Base-by-base conservation (phyloP, 495 filamentous ascomycete species). In the Aspergillus sclerotiicarbonarius region DNA sequence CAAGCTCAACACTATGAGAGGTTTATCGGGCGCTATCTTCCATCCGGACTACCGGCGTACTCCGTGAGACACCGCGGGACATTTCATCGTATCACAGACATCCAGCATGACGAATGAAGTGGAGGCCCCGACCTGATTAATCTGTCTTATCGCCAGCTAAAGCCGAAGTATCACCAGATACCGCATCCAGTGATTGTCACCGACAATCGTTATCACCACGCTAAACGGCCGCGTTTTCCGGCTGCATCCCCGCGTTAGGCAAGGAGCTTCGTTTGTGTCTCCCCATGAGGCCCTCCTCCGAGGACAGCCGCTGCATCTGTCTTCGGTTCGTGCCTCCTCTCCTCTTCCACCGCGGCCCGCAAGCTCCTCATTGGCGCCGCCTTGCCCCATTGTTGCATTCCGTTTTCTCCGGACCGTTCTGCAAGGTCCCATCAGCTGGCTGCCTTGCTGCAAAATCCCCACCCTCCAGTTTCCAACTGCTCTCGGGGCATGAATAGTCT, bases 31-130 rank as follows among this genome's bases (percentile, higher is more conserved):
- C 37, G 13, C 37, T n/a, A 12, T 15, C 37, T 31, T 13, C 13
- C 47, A 29, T 50, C 18, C 47, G 37, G 15, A 50, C 31, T 25
- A n/a, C 47, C 47, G 47, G 29, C 47, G 25, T 13, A 32, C 47
- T 50, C 47, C 47, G 47, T 32, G 47, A 50, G 47, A 50, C 47
- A 50, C 10, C 13, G 21, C 47, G 25, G 31, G 19, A 50, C 25
- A n/a, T 4, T 2, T 20, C 20, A 49, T 49, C 46, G n/a, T 30
- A 49, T 49, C 46, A 31, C 31, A 29, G 25, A 25, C 29, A n/a
- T 25, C 29, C 29, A 8, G 20, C 10, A 30, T 32, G 20, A 18
- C 16, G 20, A 20, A 30, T 32, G 20, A 18, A 31, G 7, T 10
- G 25, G 16, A 16, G 25, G 6, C 4, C 21, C 29, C 46, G 21